Evolutionary conservation across 768 basidiomycete species (phyloP).

Genomic region (Rhodocollybia butyracea): DNA sequence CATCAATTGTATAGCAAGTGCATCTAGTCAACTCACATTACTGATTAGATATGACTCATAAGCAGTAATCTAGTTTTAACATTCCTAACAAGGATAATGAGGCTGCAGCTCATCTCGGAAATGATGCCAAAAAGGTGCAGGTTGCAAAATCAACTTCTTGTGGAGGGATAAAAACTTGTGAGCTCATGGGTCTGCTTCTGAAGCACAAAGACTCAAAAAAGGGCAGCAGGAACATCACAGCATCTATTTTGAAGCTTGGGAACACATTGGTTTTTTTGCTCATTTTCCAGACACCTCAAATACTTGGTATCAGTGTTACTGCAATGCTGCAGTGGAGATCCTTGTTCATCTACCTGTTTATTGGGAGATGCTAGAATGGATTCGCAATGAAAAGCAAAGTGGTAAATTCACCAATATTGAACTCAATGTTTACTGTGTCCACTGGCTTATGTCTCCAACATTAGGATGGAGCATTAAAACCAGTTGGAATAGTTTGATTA

Average conservation of each 20-base stretch:
- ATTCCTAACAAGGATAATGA: slow-evolving; percentile 22
- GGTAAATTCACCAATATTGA: slow-evolving; percentile 19
- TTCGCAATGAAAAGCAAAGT: slow-evolving; percentile 16
- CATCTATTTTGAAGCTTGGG: neutral
- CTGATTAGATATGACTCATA: no score
- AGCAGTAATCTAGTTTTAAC: no score
- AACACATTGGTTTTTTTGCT: neutral
- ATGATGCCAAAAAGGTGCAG: neutral
- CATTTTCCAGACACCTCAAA: slow-evolving; percentile 4
- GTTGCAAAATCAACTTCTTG: slow-evolving; percentile 10
- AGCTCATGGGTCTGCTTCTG: slow-evolving; percentile 18
- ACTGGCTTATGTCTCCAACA: no score
- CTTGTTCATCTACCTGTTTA: neutral
- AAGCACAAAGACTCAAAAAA: slow-evolving; percentile 22
- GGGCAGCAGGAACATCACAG: slow-evolving; percentile 15
- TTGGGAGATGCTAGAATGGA: slow-evolving; percentile 11
- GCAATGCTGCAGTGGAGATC: slow-evolving; percentile 3
- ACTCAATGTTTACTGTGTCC: slow-evolving; percentile 15
- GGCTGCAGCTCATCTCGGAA: slow-evolving; percentile 9
- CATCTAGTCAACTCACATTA: no score
- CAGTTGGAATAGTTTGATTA: no score
- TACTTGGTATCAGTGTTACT: slow-evolving; percentile 7
- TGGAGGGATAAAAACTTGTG: slow-evolving; percentile 15
- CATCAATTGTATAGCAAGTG: no score
- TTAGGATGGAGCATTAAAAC: no score